Evolutionary conservation across 2,329 filamentous ascomycete species (phyloP), one percentile per base, ranked within the genome.

Genomic region (Macrophomina pseudophaseolina): DNA sequence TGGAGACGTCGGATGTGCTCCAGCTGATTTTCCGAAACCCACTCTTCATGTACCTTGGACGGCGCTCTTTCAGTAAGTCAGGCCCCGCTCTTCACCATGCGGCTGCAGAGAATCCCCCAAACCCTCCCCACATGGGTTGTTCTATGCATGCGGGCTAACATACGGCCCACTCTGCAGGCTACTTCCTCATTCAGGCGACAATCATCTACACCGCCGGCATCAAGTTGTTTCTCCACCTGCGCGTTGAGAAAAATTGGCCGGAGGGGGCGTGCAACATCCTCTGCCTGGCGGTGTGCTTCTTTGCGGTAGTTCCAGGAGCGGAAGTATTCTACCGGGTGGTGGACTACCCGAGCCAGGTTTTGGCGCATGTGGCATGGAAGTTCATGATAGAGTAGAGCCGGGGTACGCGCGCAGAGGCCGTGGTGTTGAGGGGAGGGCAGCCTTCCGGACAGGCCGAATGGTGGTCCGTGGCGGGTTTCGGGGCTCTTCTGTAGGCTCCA

Each of bases 31-130:
- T 83, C 18, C 68, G 73, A 33, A 78, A 74, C 65, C 71, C 67
- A 11, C 52, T 77, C 3, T 72, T 83, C 23, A 72, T 79, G 18
- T 76, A 72, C 42, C 67, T 83, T 4, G 81, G 81, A 14, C 76
- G 71, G 62, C 72, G 81, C 60, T 81, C 80, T 16, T 77, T 82
- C 64, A 82, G 81, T 83, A 75, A 76, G 80, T 74, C n/a, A 23
- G 4, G 23, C 51, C 49, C 51, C 51, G 23, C 42, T 58, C 23
- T 58, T 53, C 18, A 11, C 53, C 33, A 58, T 23, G 53, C 38
- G 16, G 35, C 33, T 35, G 18, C 14, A 18, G 60, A 52, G 14
- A 52, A 54, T 54, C 52, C 52, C 52, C 52, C 52, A 44, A 54
- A 23, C 23, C 23, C 7, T 11, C n/a, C 33, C 52, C 52, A 54